Conservation (phyloP, 2,329 filamentous ascomycete genomes). For the Scedosporium dehoogii region DNA sequence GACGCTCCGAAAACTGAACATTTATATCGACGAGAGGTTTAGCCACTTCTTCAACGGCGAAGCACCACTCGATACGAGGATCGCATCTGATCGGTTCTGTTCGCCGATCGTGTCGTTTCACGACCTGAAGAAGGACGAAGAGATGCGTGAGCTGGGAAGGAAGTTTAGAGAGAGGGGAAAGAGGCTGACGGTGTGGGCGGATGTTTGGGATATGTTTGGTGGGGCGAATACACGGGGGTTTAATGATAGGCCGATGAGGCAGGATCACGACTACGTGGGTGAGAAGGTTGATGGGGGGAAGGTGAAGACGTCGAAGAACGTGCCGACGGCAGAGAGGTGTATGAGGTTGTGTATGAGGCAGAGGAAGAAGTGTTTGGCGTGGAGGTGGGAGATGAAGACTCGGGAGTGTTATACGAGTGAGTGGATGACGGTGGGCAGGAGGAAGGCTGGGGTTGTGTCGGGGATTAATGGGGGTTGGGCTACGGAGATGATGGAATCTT, state of each 20-base stretch:
- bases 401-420: conserved; percentile 34
- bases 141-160: conserved; percentile 35
- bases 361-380: conserved; percentile 35
- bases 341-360: conserved; percentile 29
- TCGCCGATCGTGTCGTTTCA: conserved; percentile 46
- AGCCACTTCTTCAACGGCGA: conserved; percentile 47
- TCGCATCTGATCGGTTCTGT: conserved; percentile 40
- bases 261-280: conserved; percentile 40
- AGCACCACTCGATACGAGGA: conserved; percentile 35
- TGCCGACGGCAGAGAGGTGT: conserved; percentile 31
- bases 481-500: conserved; percentile 11
- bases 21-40: conserved; percentile 46
- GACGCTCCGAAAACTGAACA: conserved; percentile 40
- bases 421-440: conserved; percentile 38
- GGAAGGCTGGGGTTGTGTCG: conserved; percentile 21
- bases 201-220: conserved; percentile 40
- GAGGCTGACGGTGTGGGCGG: conserved; percentile 36
- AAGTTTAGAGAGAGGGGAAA: conserved; percentile 24
- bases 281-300: conserved; percentile 27
- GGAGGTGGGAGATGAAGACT: conserved; percentile 34
- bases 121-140: conserved; percentile 30
- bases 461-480: conserved; percentile 24
- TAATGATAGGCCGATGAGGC: conserved; percentile 23
- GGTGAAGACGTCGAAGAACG: conserved; percentile 24
- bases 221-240: conserved; percentile 18